A percentile compares a stretch with the other conserved stretches of the same genome.
Conservation (phyloP, 768 basidiomycete species). For the Tulasnella sp. region DNA sequence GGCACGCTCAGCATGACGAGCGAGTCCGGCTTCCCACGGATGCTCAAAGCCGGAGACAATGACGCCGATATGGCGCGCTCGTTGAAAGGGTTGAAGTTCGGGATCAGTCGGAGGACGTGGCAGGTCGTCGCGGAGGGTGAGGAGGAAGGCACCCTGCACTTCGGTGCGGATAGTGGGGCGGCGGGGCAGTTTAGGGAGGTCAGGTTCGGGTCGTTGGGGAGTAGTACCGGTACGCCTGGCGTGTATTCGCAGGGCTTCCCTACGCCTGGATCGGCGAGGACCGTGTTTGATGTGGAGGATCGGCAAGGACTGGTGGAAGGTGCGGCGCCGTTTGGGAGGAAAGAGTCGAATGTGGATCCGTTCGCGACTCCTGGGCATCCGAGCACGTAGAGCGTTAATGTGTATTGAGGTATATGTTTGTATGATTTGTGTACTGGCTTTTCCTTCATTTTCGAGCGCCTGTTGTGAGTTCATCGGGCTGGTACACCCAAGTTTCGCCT, state of each 20-base stretch:
- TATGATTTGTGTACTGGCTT: too few species aligned
- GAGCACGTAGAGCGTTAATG: background rate
- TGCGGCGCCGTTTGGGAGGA: background rate
- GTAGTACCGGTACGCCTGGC: background rate
- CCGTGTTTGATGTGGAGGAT: background rate
- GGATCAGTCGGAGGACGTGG: constrained; percentile 8
- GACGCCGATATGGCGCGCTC: background rate
- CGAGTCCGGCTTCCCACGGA: background rate
- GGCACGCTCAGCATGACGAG: constrained; percentile 1
- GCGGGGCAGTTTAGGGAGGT: background rate
- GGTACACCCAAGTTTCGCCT: too few species aligned
- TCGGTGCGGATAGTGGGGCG: background rate
- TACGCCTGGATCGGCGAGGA: background rate
- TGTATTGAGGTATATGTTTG: background rate
- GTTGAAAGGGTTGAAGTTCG: background rate
- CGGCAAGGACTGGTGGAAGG: background rate
- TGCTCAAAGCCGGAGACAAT: constrained; percentile 5
- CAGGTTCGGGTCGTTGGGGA: background rate
- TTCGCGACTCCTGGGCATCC: background rate
- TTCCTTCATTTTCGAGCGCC: too few species aligned
- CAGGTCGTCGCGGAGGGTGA: constrained; percentile 9
- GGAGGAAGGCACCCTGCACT: background rate
- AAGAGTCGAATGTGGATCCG: background rate
- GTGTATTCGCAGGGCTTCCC: background rate
- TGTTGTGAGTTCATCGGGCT: too few species aligned